Percentiles rank a stretch among this genome's conserved stretches.
Evolutionary conservation across 73 alveolate species (phyloP).

Genomic region (Paramecium tetraurelia): DNA sequence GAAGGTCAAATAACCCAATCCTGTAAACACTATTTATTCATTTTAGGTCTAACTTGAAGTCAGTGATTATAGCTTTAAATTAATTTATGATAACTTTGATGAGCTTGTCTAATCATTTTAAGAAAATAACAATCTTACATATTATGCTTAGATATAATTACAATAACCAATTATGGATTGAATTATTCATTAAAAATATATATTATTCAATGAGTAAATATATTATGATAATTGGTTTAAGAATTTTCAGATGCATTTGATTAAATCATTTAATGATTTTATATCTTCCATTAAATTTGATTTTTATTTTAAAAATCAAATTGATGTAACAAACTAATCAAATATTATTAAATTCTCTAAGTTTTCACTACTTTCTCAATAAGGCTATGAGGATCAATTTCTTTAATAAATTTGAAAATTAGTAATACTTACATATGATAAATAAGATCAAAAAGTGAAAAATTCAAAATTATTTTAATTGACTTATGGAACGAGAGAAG

Average conservation of each 20-base stretch:
- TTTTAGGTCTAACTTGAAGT: conserved; percentile 12
- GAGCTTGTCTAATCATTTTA: neutral
- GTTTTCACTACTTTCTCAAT: too few relatives aligned
- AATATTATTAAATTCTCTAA: too few relatives aligned
- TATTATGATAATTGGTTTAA: neutral
- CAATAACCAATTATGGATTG: conserved; percentile 51
- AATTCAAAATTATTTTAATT: neutral
- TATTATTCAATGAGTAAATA: neutral
- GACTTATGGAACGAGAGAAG: neutral
- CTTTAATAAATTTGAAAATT: neutral
- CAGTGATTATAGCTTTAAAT: conserved; percentile 22
- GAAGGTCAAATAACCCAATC: conserved; percentile 34
- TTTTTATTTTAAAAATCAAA: too few relatives aligned
- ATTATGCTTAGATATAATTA: neutral
- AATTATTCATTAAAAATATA: conserved; percentile 17
- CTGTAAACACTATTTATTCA: neutral
- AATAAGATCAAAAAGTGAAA: neutral
- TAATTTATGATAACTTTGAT: conserved; percentile 42
- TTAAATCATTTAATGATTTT: too few relatives aligned
- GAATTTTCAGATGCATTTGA: too few relatives aligned
- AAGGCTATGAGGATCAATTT: too few relatives aligned
- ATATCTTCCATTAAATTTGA: too few relatives aligned
- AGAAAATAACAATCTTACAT: neutral
- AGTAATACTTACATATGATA: too few relatives aligned
- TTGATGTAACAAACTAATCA: too few relatives aligned